These are phyloP conservation scores for Phyllosticta citriasiana DNA, from an alignment of 2,329 filamentous ascomycete species.

Conservation along the genomic window DNA sequence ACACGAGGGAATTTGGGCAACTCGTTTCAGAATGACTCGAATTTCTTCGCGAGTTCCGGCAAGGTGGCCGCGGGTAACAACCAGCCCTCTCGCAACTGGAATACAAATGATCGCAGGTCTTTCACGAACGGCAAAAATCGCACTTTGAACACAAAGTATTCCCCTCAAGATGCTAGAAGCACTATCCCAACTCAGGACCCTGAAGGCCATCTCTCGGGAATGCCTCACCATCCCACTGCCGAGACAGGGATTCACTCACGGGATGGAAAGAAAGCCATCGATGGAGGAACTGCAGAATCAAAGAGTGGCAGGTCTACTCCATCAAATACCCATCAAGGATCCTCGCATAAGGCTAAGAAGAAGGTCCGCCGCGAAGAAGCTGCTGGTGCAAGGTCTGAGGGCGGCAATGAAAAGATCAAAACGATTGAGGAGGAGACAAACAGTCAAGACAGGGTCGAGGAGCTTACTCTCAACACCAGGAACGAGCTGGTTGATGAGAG, in stretches of 20 bases:
- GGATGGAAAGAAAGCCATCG: background rate
- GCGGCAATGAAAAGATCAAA: background rate
- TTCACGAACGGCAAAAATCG: background rate
- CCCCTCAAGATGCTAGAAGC: slow-evolving; percentile 2
- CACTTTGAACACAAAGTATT: slow-evolving; percentile 3
- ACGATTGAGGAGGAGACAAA: background rate
- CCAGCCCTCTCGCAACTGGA: background rate
- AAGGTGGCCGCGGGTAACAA: background rate
- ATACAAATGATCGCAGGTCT: background rate
- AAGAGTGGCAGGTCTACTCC: background rate
- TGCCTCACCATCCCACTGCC: background rate
- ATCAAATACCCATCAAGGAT: background rate
- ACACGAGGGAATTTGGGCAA: background rate
- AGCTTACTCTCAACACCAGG: background rate
- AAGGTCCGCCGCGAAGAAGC: background rate
- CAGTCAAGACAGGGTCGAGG: background rate
- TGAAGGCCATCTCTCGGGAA: background rate
- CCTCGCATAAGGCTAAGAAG: background rate
- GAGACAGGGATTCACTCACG: background rate
- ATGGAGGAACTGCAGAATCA: background rate
- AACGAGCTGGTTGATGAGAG: background rate
- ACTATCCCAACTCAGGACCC: background rate
- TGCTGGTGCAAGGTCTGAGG: background rate
- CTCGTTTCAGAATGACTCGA: background rate
- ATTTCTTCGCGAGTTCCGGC: background rate